Percentiles rank a stretch among this genome's conserved stretches.
Conservation (phyloP, 768 basidiomycete species). For the Mycena rosella region DNA sequence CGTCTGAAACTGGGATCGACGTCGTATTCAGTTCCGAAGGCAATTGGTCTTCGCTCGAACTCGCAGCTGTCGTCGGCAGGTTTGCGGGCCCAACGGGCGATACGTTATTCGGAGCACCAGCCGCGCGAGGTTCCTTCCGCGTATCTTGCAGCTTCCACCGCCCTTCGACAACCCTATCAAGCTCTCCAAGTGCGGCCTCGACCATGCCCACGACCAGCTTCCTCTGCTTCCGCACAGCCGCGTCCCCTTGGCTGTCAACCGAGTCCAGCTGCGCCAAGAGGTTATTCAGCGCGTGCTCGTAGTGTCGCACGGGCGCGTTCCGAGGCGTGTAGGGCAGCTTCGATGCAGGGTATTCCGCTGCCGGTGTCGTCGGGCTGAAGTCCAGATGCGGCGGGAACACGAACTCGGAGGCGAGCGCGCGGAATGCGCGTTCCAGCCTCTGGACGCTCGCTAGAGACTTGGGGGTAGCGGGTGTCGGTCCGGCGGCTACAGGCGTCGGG, state of each 20-base stretch:
- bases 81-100: no score
- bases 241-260: constrained; percentile 60
- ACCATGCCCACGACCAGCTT: constrained; percentile 57
- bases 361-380: constrained; percentile 35
- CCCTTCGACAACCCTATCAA: constrained; percentile 54
- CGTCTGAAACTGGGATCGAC: no score
- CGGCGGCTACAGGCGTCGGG: neutral
- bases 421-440: constrained; percentile 42
- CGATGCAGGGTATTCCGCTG: constrained; percentile 21
- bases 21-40: neutral
- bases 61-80: neutral
- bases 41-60: neutral
- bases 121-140: neutral
- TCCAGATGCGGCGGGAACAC: constrained; percentile 49
- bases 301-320: constrained; percentile 61
- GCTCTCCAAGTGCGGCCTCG: constrained; percentile 56
- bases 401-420: constrained; percentile 44
- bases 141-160: constrained; percentile 31
- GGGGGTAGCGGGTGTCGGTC: constrained; percentile 28
- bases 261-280: constrained; percentile 61
- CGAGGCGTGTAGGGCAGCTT: constrained; percentile 58
- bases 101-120: no score
- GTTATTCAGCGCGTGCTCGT: constrained; percentile 59
- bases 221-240: constrained; percentile 51
- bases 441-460: constrained; percentile 38